Evolutionary conservation across 2,329 filamentous ascomycete genomes (phyloP).

Genomic region (Calcarisporium arbuscula): DNA sequence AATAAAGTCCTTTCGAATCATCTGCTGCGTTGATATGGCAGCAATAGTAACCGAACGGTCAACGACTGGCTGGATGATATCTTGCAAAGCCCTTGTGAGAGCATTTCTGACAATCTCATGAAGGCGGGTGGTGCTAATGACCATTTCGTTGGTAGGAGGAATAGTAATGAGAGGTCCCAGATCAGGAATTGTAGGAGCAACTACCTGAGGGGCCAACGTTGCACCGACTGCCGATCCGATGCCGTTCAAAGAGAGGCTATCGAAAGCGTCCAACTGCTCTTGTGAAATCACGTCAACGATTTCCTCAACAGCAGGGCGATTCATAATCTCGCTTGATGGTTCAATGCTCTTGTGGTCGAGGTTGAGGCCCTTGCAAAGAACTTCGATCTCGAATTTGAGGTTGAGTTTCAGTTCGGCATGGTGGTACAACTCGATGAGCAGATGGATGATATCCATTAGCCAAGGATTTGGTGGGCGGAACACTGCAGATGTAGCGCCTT

Average conservation of each 20-base stretch:
- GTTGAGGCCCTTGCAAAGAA: slow-evolving; percentile 85
- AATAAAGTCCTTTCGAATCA: slow-evolving; percentile 93
- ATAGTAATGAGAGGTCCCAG: slow-evolving; percentile 73
- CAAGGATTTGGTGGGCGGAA: slow-evolving; percentile 96
- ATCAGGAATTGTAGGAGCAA: slow-evolving; percentile 77
- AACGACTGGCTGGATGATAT: slow-evolving; percentile 96
- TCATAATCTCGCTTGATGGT: slow-evolving; percentile 78
- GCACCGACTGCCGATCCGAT: slow-evolving; percentile 62
- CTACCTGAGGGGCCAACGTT: slow-evolving; percentile 69
- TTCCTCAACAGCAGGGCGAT: slow-evolving; percentile 61
- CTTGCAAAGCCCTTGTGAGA: slow-evolving; percentile 82
- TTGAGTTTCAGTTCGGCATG: slow-evolving; percentile 91
- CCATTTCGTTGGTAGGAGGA: slow-evolving; percentile 73
- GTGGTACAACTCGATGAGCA: slow-evolving; percentile 90
- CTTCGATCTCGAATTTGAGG: slow-evolving; percentile 97
- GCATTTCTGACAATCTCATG: slow-evolving; percentile 78
- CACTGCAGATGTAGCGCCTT: slow-evolving; percentile 77
- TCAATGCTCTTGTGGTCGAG: slow-evolving; percentile 91
- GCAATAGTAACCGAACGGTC: slow-evolving; percentile 97
- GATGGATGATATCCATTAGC: slow-evolving; percentile 90
- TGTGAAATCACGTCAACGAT: slow-evolving; percentile 52
- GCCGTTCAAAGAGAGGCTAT: slow-evolving; percentile 72
- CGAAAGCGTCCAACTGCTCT: slow-evolving; percentile 73
- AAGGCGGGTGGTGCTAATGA: slow-evolving; percentile 62
- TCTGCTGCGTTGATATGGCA: slow-evolving; percentile 90